A percentile compares a stretch with the other conserved stretches of the same genome.
Evolutionary conservation across 495 filamentous ascomycete species (phyloP).

Genomic region (Rostrohypoxylon terebratum): DNA sequence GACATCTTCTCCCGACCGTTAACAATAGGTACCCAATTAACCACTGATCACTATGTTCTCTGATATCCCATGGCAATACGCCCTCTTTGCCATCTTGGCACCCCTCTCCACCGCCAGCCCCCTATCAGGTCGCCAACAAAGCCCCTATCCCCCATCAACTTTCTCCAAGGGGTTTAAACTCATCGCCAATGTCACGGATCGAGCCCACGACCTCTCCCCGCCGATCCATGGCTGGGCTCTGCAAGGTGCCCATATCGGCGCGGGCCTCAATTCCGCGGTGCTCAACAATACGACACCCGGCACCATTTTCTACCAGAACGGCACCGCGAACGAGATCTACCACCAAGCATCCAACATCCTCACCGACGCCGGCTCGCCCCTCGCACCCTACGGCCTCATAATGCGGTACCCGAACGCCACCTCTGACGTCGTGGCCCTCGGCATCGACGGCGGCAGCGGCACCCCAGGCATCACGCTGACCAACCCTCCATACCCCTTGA

Average conservation of each 20-base stretch:
- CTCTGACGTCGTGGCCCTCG: slow-evolving; percentile 24
- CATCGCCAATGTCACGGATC: slow-evolving; percentile 47
- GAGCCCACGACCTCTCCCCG: slow-evolving; percentile 42
- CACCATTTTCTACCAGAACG: slow-evolving; percentile 54
- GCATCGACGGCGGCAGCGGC: slow-evolving; percentile 44
- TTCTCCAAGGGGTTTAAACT: slow-evolving; percentile 49
- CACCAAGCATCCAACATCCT: slow-evolving; percentile 41
- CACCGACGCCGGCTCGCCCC: slow-evolving; percentile 49
- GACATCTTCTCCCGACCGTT: not conserved
- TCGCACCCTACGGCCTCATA: slow-evolving; percentile 46
- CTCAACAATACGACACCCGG: slow-evolving; percentile 40
- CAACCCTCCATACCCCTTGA: slow-evolving; percentile 29
- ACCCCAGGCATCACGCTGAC: slow-evolving; percentile 39
- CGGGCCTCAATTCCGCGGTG: slow-evolving; percentile 47
- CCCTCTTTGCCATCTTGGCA: slow-evolving; percentile 7
- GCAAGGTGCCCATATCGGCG: slow-evolving; percentile 45
- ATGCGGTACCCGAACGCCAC: slow-evolving; percentile 32
- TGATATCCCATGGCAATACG: not conserved
- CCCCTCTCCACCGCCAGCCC: slow-evolving; percentile 6
- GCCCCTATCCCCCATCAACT: slow-evolving; percentile 15
- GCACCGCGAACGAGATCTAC: slow-evolving; percentile 45
- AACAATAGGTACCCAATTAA: not conserved
- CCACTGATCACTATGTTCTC: not conserved
- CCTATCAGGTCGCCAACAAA: slow-evolving; percentile 4
- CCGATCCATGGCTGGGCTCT: slow-evolving; percentile 44